Conservation (phyloP, 306 rosid species). For the Astragalus glycyphyllos region DNA sequence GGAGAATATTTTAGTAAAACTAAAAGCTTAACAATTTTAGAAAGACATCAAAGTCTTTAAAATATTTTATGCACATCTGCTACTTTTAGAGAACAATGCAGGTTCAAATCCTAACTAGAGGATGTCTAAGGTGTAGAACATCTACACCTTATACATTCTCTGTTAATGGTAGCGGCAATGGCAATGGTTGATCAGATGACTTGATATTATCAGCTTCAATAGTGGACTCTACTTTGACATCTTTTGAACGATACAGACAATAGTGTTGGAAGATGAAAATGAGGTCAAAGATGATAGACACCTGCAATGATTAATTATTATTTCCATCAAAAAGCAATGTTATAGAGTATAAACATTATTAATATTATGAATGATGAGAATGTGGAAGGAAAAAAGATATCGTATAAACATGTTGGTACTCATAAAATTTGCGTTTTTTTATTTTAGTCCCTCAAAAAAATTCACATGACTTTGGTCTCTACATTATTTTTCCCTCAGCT, state of each 20-base stretch:
- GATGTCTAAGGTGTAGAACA: background rate
- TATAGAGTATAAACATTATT: background rate
- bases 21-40: background rate
- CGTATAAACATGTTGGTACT: background rate
- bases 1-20: background rate
- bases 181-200: conserved; percentile 16
- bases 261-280: conserved; percentile 43
- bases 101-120: background rate
- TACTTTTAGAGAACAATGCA: background rate
- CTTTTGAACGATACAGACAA: conserved; percentile 32
- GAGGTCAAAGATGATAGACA: conserved; percentile 65
- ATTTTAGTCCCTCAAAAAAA: too few species aligned
- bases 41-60: background rate
- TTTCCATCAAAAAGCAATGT: conserved; percentile 1
- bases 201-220: conserved; percentile 16
- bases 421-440: too few species aligned
- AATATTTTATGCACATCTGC: background rate
- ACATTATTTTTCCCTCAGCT: too few species aligned
- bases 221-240: background rate
- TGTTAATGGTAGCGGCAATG: background rate
- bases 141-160: conserved; percentile 24
- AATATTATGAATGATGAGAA: too few species aligned
- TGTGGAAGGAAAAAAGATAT: background rate
- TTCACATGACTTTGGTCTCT: too few species aligned
- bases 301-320: conserved; percentile 50